These are phyloP conservation scores for Cyberlindnera amylophila DNA, from an alignment of 805 yeast genomes.

Conservation along the genomic window DNA sequence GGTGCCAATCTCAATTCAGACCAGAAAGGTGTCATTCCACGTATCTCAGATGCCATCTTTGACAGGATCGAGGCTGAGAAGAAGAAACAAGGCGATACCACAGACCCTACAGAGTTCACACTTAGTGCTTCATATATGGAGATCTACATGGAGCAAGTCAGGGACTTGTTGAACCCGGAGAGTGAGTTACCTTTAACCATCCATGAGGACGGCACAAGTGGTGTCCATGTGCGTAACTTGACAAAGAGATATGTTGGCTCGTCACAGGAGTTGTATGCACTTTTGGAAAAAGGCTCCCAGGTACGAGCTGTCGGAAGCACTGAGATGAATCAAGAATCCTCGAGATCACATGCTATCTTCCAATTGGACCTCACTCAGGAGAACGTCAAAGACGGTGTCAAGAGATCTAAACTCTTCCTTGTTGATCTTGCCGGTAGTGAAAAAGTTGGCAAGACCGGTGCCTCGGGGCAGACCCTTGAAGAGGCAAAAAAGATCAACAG, in stretches of 20 bases:
- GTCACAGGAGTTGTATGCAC: constrained; percentile 52
- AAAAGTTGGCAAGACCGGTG: constrained; percentile 73
- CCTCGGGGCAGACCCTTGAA: constrained; percentile 67
- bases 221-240: constrained; percentile 70
- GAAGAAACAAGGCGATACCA: constrained; percentile 35
- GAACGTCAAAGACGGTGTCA: constrained; percentile 51
- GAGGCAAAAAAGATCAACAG: constrained; percentile 84
- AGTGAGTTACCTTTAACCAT: constrained; percentile 37
- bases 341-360: constrained; percentile 79
- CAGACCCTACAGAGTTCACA: constrained; percentile 60
- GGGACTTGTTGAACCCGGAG: constrained; percentile 57
- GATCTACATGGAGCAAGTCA: constrained; percentile 71
- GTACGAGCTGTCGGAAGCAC: constrained; percentile 59
- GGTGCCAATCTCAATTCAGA: constrained; percentile 40
- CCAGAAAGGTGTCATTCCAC: constrained; percentile 61
- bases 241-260: constrained; percentile 57
- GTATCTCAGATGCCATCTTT: constrained; percentile 66
- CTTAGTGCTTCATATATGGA: constrained; percentile 72
- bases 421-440: constrained; percentile 91
- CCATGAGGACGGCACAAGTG: constrained; percentile 61
- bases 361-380: constrained; percentile 65
- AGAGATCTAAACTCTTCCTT: constrained; percentile 60
- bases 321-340: constrained; percentile 66
- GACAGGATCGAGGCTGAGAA: constrained; percentile 38
- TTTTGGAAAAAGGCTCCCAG: constrained; percentile 56